These are phyloP conservation scores for Beta lomatogona DNA, from an alignment of 179 eudicot genomes.

Conservation along the genomic window DNA sequence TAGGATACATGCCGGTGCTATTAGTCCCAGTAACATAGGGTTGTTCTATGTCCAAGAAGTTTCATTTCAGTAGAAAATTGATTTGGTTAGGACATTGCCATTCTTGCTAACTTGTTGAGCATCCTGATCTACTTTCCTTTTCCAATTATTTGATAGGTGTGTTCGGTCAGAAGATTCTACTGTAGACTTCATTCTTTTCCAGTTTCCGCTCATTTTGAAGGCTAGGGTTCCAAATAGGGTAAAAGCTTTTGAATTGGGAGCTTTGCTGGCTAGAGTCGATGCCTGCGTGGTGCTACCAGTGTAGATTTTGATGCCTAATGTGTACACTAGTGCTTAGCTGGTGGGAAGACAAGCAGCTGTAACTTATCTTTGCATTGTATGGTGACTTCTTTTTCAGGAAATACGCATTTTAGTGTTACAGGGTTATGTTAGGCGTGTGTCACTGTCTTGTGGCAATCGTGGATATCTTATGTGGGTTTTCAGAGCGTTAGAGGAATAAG, in stretches of 20 bases:
- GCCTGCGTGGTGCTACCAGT: background rate
- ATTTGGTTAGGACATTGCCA: background rate
- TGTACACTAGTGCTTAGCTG: background rate
- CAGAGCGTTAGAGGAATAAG: background rate
- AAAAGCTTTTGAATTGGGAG: background rate
- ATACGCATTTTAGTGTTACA: background rate
- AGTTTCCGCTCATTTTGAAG: background rate
- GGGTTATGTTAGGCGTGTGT: background rate
- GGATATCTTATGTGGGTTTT: background rate
- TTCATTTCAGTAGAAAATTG: background rate
- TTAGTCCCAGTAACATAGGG: no score
- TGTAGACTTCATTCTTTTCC: background rate
- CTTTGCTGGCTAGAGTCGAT: background rate
- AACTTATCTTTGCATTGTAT: background rate
- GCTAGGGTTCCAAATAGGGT: background rate
- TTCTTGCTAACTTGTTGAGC: background rate
- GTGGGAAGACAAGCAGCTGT: background rate
- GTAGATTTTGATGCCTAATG: background rate
- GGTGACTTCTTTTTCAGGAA: background rate
- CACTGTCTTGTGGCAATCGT: background rate
- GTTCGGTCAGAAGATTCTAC: background rate
- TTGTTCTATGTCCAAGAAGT: background rate
- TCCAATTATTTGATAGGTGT: background rate
- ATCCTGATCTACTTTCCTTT: background rate
- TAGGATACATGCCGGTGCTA: no score